Percentiles rank a stretch among this genome's conserved stretches.
Evolutionary conservation across 2,329 filamentous ascomycete genomes (phyloP).

Genomic region (Fusarium sp.): DNA sequence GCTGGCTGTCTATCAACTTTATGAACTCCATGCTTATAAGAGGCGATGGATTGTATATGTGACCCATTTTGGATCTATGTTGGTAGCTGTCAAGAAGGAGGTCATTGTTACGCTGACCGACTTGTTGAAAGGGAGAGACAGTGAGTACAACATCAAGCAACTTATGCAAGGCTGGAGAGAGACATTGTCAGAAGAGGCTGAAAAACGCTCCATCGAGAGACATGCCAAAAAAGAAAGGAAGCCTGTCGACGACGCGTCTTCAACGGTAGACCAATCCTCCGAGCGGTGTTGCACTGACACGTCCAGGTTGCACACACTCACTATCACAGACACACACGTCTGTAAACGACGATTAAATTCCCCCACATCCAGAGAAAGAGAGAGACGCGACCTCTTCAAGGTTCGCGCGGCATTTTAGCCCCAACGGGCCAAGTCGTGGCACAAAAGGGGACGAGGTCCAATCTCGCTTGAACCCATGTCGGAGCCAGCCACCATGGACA

Average conservation of each 20-base stretch:
- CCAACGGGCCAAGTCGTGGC: neutral
- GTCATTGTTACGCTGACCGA: neutral
- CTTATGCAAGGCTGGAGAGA: neutral
- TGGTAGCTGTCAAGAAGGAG: neutral
- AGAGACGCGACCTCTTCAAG: neutral
- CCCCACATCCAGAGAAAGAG: neutral
- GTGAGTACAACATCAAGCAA: neutral
- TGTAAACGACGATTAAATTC: neutral
- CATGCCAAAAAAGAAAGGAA: neutral
- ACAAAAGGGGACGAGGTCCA: constrained; percentile 27
- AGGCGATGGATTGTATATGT: neutral
- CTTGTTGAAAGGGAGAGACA: neutral
- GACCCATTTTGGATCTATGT: neutral
- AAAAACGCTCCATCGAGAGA: neutral
- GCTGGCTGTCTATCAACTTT: neutral
- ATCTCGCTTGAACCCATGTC: constrained; percentile 41
- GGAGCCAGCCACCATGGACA: constrained; percentile 21
- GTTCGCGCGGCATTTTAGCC: neutral
- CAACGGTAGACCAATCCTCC: constrained; percentile 11
- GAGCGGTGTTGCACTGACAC: constrained; percentile 12
- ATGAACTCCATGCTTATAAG: neutral
- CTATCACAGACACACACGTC: neutral
- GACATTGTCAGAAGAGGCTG: neutral
- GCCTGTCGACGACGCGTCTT: constrained; percentile 11
- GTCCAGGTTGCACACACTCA: constrained; percentile 6